Percentiles rank a stretch among this genome's conserved stretches.
Evolutionary conservation across 2,329 filamentous ascomycete species (phyloP).

Genomic region (Niveomyces coronatus): DNA sequence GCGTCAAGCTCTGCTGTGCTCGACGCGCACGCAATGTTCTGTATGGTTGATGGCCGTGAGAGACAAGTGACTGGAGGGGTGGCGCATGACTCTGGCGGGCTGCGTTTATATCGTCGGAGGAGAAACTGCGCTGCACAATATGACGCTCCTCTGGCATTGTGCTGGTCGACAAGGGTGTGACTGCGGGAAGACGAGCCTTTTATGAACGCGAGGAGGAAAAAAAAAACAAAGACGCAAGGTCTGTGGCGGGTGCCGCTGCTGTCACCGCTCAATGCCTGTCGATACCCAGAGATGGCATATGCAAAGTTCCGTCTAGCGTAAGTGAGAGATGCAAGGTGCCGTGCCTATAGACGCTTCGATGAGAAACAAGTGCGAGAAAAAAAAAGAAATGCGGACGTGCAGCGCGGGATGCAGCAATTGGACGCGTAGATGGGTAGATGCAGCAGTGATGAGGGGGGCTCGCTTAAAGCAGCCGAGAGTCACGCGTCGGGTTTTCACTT

Average conservation of each 20-base stretch:
- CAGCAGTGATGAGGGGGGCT: background rate
- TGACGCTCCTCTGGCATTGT: background rate
- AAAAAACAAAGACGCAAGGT: background rate
- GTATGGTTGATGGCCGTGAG: background rate
- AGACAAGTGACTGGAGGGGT: background rate
- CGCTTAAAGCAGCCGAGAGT: background rate
- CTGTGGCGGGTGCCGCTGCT: background rate
- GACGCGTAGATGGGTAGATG: background rate
- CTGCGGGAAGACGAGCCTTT: background rate
- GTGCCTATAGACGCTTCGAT: background rate
- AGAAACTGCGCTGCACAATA: background rate
- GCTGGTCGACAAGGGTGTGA: background rate
- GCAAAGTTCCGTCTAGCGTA: background rate
- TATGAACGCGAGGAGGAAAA: background rate
- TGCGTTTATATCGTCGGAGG: background rate
- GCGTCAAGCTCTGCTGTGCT: background rate
- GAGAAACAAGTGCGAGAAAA: background rate
- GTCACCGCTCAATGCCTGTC: background rate
- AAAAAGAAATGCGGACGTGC: background rate
- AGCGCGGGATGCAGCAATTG: background rate
- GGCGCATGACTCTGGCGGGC: background rate
- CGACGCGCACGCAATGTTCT: constrained; percentile 13
- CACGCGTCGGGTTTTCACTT: constrained; percentile 1
- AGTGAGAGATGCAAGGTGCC: background rate
- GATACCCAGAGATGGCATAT: too few species aligned